A percentile compares a stretch with the other conserved stretches of the same genome.
phyloP scores from a whole-genome alignment of 2,329 filamentous ascomycete species.

The Colletotrichum sansevieriae region DNA sequence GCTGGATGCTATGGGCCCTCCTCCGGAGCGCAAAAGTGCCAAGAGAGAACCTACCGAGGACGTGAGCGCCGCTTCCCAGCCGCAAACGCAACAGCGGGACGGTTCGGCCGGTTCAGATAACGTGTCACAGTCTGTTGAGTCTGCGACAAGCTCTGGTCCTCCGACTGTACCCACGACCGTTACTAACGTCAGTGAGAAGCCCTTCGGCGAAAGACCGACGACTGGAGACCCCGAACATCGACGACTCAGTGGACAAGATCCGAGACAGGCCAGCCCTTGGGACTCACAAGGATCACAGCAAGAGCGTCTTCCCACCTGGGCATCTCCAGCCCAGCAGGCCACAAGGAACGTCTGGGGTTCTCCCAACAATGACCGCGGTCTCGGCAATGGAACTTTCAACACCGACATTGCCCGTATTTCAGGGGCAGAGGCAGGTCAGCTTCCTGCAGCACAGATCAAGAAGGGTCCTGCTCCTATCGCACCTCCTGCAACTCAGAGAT shows the following conservation, averaged over 20 bases:
- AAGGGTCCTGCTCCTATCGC: slow-evolving; percentile 62
- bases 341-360: slow-evolving; percentile 80
- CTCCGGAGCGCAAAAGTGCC: slow-evolving; percentile 69
- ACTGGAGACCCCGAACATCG: slow-evolving; percentile 36
- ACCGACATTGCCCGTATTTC: slow-evolving; percentile 68
- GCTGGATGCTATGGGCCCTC: slow-evolving; percentile 76
- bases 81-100: slow-evolving; percentile 45
- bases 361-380: slow-evolving; percentile 76
- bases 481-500: slow-evolving; percentile 48
- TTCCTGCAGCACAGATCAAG: slow-evolving; percentile 46
- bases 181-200: slow-evolving; percentile 21
- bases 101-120: slow-evolving; percentile 25
- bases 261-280: slow-evolving; percentile 45
- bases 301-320: slow-evolving; percentile 67
- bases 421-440: slow-evolving; percentile 51
- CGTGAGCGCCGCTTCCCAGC: slow-evolving; percentile 50
- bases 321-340: slow-evolving; percentile 56
- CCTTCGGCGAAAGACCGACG: slow-evolving; percentile 24
- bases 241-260: slow-evolving; percentile 42
- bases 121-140: slow-evolving; percentile 26
- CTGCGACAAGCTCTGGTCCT: slow-evolving; percentile 23
- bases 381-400: slow-evolving; percentile 84
- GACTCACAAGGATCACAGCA: slow-evolving; percentile 47
- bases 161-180: slow-evolving; percentile 13
- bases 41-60: slow-evolving; percentile 67